Base-by-base conservation (phyloP, 148 eudicot species). In the Pharnaceum exiguum region DNA sequence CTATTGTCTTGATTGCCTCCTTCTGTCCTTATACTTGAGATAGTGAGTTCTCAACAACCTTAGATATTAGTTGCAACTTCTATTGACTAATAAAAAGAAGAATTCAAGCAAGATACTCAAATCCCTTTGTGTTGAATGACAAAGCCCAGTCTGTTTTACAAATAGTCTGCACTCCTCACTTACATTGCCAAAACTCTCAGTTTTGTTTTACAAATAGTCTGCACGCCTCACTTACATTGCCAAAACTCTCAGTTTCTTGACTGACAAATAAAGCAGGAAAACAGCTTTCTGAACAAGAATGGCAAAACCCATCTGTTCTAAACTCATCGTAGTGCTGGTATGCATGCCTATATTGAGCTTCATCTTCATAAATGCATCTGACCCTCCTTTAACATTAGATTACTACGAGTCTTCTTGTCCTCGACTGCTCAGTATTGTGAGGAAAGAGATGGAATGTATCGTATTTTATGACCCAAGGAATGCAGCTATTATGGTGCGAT, bases 401-500 rank as follows among this genome's bases (percentile, higher is more conserved):
- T 89, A 93, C 75, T 93, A 93, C 48, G 58, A 69, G 43, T 52
- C 72, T 7, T 63, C 85, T 5, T 93, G 99, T 59, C 99, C 96
- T 1, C 60, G 64, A 28, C 73, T 77, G 21, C 71, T 70, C 0
- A 83, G 52, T 33, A 73, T 89, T 53, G 87, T 93, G 19, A 77
- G 83, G 71, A 79, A 70, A 51, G 96, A 88, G 71, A 93, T 93
- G 99, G 95, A 88, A 29, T 93, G 99, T 64, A 82, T 83, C 2
- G 96, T 88, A n/a, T 59, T 72, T 9, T 72, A 95, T 66, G 80
- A 88, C 69, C 95, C 95, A 0, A 77, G 99, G 4, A 93, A 93
- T 18, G 99, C 96, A 0, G 99, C 99, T 30, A 72, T 75, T 39
- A 67, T 93, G 12, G 61, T 91, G 1, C 68, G 97, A 18, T 63